Base-by-base conservation (phyloP, 179 eudicot genomes). In the Beta corolliflora region DNA sequence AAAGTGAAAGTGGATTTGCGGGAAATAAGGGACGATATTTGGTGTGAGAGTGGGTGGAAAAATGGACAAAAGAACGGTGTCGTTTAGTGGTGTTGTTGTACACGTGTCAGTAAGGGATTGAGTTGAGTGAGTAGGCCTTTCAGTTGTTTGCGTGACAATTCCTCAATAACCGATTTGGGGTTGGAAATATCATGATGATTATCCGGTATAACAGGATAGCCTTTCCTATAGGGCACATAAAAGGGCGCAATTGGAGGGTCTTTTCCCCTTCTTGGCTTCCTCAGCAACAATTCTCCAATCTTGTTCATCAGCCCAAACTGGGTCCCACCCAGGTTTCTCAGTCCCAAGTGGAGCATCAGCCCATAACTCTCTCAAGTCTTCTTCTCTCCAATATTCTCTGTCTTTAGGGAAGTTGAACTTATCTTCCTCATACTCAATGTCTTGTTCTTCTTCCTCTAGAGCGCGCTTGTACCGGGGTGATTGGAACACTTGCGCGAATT, bases 211-310 rank as follows among this genome's bases (percentile, higher is more conserved):
- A 64, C 92, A n/a, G 98, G 98, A 66, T 90, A 93, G 52, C 11
- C 15, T 84, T 88, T 94, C 88, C 98, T 60, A 15, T 88, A 94
- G 0, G 98, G 98, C 16, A 94, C 69, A 63, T 94, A 94, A 77
- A 91, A 94, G 0, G 98, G 98, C 0, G 97, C 95, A 83, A 94
- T 90, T 0, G 94, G 88, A 19, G 97, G 92, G 67, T 91, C 97
- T 15, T 83, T 65, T 0, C 31, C 97, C 97, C 0, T 77, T 89
- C 73, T 56, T n/a, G 63, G 88, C 54, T 78, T 87, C 93, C 1
- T 90, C 88, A 14, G n/a, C 71, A 15, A 93, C 72, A 19, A 83
- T 64, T 6, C 88, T 85, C 70, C 86, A 72, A 55, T 94, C 98
- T 0, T 91, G 90, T 2, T 90, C 88, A 36, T 92, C 93, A 23